Percentiles rank a stretch among this genome's conserved stretches.
Evolutionary conservation across 2,329 filamentous ascomycete species (phyloP).

Genomic region (Juglanconis oblonga): DNA sequence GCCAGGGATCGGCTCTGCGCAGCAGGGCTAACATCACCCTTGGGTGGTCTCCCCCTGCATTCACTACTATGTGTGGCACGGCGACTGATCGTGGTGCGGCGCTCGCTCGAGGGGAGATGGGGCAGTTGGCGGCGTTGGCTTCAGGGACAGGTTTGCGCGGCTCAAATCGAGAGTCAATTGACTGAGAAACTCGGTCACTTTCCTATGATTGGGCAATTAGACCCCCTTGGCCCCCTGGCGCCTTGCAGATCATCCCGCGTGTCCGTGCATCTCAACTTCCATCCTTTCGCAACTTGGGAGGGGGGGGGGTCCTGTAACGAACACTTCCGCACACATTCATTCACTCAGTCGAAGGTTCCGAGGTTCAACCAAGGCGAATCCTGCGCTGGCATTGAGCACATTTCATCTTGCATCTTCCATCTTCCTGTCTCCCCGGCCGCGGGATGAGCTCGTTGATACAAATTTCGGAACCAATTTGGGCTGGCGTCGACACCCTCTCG

Average conservation of each 20-base stretch:
- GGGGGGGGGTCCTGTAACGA: too few species aligned
- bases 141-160: not conserved
- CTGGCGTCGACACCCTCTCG: not conserved
- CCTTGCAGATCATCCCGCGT: not conserved
- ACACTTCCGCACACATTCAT: too few species aligned
- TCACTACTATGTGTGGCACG: not conserved
- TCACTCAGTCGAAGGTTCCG: too few species aligned
- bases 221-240: not conserved
- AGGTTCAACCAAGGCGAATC: too few species aligned
- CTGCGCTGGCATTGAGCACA: too few species aligned
- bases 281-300: too few species aligned
- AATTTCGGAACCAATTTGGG: not conserved
- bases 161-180: not conserved
- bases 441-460: too few species aligned
- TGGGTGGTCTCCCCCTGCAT: conserved; percentile 1
- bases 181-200: not conserved
- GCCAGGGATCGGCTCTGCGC: not conserved
- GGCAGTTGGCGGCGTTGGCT: not conserved
- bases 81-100: not conserved
- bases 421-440: too few species aligned
- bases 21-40: not conserved
- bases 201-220: not conserved
- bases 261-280: not conserved
- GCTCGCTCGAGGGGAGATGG: not conserved
- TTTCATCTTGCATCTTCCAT: too few species aligned